Evolutionary conservation across 495 filamentous ascomycete species (phyloP), one percentile per base, ranked within the genome.

Genomic region (Aspergillus haitiensis): DNA sequence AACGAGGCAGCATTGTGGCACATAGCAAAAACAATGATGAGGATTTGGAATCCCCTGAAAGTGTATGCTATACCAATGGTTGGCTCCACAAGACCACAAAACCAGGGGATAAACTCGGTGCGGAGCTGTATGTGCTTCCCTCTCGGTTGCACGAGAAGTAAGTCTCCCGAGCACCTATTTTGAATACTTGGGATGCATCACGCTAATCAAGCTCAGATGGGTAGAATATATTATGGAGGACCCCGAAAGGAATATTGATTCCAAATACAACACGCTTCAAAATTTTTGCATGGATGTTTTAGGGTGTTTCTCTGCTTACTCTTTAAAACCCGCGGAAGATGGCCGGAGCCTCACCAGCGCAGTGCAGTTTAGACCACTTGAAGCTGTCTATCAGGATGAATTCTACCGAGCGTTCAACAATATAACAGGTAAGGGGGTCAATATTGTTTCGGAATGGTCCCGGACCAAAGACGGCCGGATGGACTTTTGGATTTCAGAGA

Each of bases 361-460:
- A 35, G 45, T 44, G 16, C 53, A 57, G 61, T n/a, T 34, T 35
- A 56, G 51, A 49, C 64, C 61, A 13, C 6, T 69, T 21, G 67
- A 64, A 31, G 60, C 61, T 12, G 61, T 66, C 36, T 69, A 66
- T 57, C 67, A 66, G 51, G 66, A 66, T 47, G 63, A 68, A 21
- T 68, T 63, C 55, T 68, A 68, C 42, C 55, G 53, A 50, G 49
- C 39, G 33, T 66, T 63, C 44, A 61, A 59, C 36, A 45, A 13
- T 33, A 32, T 69, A 50, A 58, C 49, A 37, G 67, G 64, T 48
- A 50, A 55, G 49, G 64, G 59, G 51, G 62, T 67, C 39, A 59
- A 59, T 52, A 57, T 67, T 18, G 62, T 31, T 44, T 58, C 47
- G 18, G 59, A 64, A 53, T 69, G 61, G 67, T 63, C 66, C 11